These are phyloP conservation scores for Osmanthus fragrans DNA, from an alignment of 257 asterid species.

Conservation along the genomic window DNA sequence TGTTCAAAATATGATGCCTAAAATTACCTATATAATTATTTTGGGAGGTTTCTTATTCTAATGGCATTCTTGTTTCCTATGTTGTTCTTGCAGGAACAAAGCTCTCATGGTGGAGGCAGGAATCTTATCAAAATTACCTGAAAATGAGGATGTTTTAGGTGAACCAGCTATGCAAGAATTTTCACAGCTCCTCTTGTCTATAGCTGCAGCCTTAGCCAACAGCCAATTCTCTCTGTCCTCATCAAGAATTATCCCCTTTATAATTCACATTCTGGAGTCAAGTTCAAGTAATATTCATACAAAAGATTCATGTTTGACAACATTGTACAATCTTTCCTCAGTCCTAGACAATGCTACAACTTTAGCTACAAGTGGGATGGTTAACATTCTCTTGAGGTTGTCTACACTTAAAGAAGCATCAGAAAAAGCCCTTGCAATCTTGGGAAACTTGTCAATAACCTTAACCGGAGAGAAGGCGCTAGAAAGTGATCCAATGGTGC, in stretches of 20 bases:
- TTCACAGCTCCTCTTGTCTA: conserved; percentile 56
- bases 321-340: conserved; percentile 64
- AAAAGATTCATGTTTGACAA: conserved; percentile 44
- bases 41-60: neutral
- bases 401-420: conserved; percentile 48
- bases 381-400: conserved; percentile 41
- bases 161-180: conserved; percentile 50
- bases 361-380: conserved; percentile 40
- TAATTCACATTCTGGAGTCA: conserved; percentile 37
- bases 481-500: conserved; percentile 56
- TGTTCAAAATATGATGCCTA: neutral
- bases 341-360: conserved; percentile 46
- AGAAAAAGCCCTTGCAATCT: conserved; percentile 62
- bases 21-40: neutral
- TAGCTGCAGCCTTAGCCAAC: conserved; percentile 51
- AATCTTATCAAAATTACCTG: conserved; percentile 60
- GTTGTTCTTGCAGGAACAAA: conserved; percentile 70
- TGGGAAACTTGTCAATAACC: conserved; percentile 73
- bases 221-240: conserved; percentile 28
- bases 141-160: conserved; percentile 32
- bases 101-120: conserved; percentile 87
- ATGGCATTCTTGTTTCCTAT: conserved; percentile 14
- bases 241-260: conserved; percentile 37
- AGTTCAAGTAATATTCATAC: conserved; percentile 40
- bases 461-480: conserved; percentile 54